phyloP scores from a whole-genome alignment of 345 rosid species.

The Gossypium stocksii region DNA sequence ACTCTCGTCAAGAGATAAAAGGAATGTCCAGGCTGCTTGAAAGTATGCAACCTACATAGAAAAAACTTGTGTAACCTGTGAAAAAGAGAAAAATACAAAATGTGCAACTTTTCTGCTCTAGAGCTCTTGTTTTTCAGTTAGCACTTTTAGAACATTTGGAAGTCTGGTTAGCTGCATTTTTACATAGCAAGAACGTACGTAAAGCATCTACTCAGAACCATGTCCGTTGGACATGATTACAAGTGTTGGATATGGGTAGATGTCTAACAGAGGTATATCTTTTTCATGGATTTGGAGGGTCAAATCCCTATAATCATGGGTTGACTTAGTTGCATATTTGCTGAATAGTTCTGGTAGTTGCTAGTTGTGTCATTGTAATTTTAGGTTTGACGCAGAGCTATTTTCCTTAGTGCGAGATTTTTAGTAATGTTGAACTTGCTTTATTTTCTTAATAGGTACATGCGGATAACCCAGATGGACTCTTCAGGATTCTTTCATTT shows the following conservation, averaged over 20 bases:
- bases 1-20: not conserved
- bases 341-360: not conserved
- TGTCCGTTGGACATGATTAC: not conserved
- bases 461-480: conserved; percentile 92
- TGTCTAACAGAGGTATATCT: no score
- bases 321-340: not conserved
- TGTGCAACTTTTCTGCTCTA: not conserved
- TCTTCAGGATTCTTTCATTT: conserved; percentile 78
- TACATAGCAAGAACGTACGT: not conserved
- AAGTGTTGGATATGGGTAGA: not conserved
- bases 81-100: not conserved
- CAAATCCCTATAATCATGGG: not conserved
- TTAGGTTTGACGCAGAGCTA: not conserved
- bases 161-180: not conserved
- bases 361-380: not conserved
- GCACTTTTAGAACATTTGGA: not conserved
- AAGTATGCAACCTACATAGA: not conserved
- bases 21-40: not conserved
- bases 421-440: not conserved
- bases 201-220: not conserved
- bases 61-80: not conserved
- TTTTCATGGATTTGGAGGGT: not conserved
- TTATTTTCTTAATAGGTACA: conserved; percentile 52
- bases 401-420: not conserved
- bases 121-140: not conserved